phyloP scores from a whole-genome alignment of 2,329 filamentous ascomycete genomes.

The Nannizzia gypsea region DNA sequence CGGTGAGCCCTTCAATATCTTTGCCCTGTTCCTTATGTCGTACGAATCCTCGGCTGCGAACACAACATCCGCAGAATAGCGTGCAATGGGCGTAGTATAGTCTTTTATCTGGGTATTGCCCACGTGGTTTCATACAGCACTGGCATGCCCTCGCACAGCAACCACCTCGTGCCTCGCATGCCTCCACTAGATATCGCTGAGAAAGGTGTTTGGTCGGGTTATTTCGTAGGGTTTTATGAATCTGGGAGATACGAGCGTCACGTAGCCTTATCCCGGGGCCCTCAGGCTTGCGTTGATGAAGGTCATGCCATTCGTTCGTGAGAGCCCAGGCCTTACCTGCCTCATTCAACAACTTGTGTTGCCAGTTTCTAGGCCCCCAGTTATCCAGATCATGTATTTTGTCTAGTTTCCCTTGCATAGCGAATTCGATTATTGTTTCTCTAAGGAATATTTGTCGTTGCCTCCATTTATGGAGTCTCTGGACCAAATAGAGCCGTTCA shows the following conservation, averaged over 20 bases:
- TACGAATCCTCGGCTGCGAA: neutral
- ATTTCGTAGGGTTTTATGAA: neutral
- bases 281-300: neutral
- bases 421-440: neutral
- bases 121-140: slow-evolving; percentile 3
- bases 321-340: neutral
- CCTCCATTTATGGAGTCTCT: neutral
- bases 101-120: neutral
- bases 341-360: neutral
- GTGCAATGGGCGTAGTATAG: slow-evolving; percentile 7
- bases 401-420: neutral
- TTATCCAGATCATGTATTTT: neutral
- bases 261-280: neutral
- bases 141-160: slow-evolving; percentile 3
- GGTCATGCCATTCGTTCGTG: neutral
- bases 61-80: slow-evolving; percentile 1
- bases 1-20: neutral
- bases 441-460: neutral
- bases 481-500: neutral
- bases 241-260: neutral
- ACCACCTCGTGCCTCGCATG: neutral
- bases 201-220: slow-evolving; percentile 2
- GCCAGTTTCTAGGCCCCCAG: neutral
- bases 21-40: neutral
- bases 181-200: neutral